Evolutionary conservation across 371 early-diverging fungal genomes (phyloP), one percentile per base, ranked within the genome.

Genomic region (Dichotomocladium elegans): DNA sequence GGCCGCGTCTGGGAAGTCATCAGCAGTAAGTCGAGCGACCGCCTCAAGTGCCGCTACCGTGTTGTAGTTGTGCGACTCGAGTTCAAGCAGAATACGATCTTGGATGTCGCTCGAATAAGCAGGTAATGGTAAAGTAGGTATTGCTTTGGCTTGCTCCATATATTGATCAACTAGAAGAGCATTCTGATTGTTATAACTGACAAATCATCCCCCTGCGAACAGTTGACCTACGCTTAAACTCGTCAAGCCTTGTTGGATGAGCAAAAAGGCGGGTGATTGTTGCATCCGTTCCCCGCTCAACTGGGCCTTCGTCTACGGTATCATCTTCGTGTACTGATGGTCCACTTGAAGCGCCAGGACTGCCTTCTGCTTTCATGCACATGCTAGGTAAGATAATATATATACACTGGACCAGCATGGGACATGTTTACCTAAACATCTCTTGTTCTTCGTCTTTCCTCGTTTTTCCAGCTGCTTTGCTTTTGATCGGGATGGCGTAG

Each of bases 41-140:
- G 66, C 69, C 8, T 70, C 68, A 8, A 86, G 58, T 0, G 90
- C 89, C 17, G 57, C 68, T 1, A 74, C 72, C 0, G 77, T 67
- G 43, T 91, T 77, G 53, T 85, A 90, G 7, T 63, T 61, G 19
- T 65, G 71, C 11, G 63, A 50, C 28, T 84, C 81, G n/a, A 91
- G 66, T 24, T 77, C 78, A 24, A 68, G 47, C 24, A 91, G 60
- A 3, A 85, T 87, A 8, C 77, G 63, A 42, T 88, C 88, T 54
- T 83, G 72, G 19, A 83, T 57, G 62, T 90, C 82, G 10, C 71
- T 63, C 8, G 72, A 74, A 45, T 74, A 60, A 0, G 61, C 41
- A 3, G 72, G 58, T 14, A 81, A 42, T 0, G 83, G 75, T 3
- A 78, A 48, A 7, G 63, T 46, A 0, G 60, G 30, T 5, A 80